Evolutionary conservation across 129 eudicot genomes (phyloP), one percentile per base, ranked within the genome.

Genomic region (Solidago caesia): DNA sequence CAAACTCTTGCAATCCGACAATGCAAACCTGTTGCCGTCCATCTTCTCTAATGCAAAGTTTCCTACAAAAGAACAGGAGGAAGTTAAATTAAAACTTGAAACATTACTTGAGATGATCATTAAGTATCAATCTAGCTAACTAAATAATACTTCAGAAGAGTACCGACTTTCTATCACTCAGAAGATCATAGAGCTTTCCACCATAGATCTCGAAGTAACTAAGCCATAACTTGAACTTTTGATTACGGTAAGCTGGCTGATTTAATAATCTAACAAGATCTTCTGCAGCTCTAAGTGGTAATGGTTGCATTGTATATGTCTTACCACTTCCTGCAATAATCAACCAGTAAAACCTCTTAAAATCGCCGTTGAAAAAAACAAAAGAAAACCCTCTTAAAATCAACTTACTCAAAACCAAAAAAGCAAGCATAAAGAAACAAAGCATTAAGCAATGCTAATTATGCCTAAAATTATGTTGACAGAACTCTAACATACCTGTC

Each of bases 11-110:
- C 74, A 92, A 82, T 81, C 97, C 97, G 74, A 92, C 97, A 72
- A 92, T 92, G 86, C 97, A 92, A 64, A 92, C 97, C 77, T 92
- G 97, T 81, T 92, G 97, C 15, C 94, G 85, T 25, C 96, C 97
- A 84, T 92, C 97, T 85, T 92, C 97, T 75, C 97, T 89, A 96
- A 92, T 92, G 65, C 94, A 89, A 64, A 92, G 89, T 86, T 92
- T 92, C 89, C 97, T 89, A 66, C 21, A 33, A 75, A 16, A 75
- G 77, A 39, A 51, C 39, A 25, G 44, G 25, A 6, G 47, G 66
- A 57, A 48, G 9, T 72, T 25, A 21, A 42, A 5, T n/a, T 16
- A 56, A 3, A 33, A 64, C 48, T 12, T 33, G 13, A 15, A 39
- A 64, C 48, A 64, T 64, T 41, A 64, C 25, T 64, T 64, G 26